Conservation (phyloP, 2,329 filamentous ascomycete genomes). For the Blastomyces silverae region DNA sequence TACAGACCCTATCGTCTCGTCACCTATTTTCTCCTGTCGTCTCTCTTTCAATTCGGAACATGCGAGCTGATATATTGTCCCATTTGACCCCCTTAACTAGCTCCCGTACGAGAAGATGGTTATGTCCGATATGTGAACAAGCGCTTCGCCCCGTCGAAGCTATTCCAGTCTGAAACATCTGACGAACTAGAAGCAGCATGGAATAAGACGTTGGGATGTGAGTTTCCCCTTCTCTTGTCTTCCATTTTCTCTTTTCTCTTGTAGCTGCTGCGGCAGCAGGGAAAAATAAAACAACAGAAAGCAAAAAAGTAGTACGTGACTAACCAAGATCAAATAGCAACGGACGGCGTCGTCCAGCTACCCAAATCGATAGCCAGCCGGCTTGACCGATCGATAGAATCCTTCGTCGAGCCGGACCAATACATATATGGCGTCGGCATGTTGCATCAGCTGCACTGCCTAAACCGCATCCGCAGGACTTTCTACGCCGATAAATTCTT, state of each 20-base stretch:
- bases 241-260: neutral
- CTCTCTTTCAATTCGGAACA: neutral
- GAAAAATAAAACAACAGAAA: neutral
- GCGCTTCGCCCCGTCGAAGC: constrained; percentile 14
- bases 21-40: neutral
- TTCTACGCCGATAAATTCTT: constrained; percentile 20
- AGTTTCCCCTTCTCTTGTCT: neutral
- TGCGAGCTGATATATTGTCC: constrained; percentile 6
- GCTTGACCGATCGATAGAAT: constrained; percentile 11
- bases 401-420: constrained; percentile 14
- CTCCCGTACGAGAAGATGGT: constrained; percentile 18
- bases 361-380: constrained; percentile 11
- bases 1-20: too few relatives aligned
- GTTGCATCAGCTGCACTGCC: constrained; percentile 20
- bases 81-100: neutral
- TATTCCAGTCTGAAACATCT: constrained; percentile 19
- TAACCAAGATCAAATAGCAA: constrained; percentile 9
- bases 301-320: neutral
- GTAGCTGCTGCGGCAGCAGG: neutral
- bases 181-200: constrained; percentile 18
- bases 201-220: constrained; percentile 17
- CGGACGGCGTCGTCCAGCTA: constrained; percentile 15
- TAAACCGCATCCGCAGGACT: constrained; percentile 19
- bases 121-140: constrained; percentile 19
- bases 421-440: constrained; percentile 19